Conservation (phyloP, 352 stramenopile species). For the Pythium apleroticum region DNA sequence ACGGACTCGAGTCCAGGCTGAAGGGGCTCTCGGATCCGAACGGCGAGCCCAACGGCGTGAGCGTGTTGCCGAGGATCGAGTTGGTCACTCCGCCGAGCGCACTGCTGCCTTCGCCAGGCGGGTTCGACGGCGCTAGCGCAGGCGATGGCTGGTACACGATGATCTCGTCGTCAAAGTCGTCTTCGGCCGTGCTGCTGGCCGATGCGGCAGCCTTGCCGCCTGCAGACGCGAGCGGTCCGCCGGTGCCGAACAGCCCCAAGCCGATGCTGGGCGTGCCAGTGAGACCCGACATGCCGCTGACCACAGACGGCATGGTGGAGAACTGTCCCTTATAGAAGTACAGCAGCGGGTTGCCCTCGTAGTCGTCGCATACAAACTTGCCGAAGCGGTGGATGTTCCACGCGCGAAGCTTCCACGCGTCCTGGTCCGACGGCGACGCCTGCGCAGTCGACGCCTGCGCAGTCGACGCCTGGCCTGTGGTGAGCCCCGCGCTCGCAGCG, state of each 20-base stretch:
- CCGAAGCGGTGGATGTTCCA: constrained; percentile 67
- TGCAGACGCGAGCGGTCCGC: background rate
- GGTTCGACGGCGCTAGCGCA: constrained; percentile 27
- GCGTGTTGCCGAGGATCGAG: constrained; percentile 11
- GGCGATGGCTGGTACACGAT: constrained; percentile 80
- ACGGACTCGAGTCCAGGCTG: constrained; percentile 17
- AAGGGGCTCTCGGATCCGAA: constrained; percentile 28
- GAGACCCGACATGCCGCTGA: constrained; percentile 16
- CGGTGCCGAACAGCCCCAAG: constrained; percentile 13
- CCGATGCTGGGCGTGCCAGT: background rate
- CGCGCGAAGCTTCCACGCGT: constrained; percentile 50
- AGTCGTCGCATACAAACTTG: constrained; percentile 57
- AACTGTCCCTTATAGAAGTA: constrained; percentile 47
- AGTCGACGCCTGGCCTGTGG: background rate
- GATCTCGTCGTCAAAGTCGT: constrained; percentile 84
- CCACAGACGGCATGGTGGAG: constrained; percentile 29
- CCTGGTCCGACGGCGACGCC: constrained; percentile 42
- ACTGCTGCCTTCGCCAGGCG: constrained; percentile 25
- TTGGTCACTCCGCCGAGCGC: constrained; percentile 35
- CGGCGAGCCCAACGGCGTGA: constrained; percentile 13
- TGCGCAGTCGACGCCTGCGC: constrained; percentile 5
- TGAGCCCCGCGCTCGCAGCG: constrained; percentile 8
- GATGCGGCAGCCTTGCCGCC: background rate
- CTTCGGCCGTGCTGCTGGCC: constrained; percentile 17
- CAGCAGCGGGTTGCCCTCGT: constrained; percentile 60